These are phyloP conservation scores for Mediolabrus comicus DNA, from an alignment of 108 stramenopile species.

Conservation along the genomic window DNA sequence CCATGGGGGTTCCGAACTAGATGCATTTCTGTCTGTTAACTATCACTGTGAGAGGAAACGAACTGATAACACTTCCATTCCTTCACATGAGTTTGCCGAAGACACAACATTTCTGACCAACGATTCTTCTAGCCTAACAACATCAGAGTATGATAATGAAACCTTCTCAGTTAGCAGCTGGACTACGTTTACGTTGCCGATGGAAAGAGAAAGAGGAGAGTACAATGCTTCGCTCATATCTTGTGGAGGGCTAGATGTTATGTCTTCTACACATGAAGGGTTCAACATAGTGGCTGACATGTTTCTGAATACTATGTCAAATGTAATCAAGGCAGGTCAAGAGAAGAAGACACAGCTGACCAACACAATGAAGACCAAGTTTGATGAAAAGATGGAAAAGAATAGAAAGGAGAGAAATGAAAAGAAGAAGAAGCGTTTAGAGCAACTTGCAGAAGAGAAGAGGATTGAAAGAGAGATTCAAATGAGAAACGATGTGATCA, in stretches of 20 bases:
- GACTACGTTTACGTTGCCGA: not conserved
- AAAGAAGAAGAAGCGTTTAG: not conserved
- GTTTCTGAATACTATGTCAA: not conserved
- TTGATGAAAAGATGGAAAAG: not conserved
- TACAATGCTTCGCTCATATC: not conserved
- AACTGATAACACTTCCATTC: too few species aligned
- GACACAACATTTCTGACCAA: too few species aligned
- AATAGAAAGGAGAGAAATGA: not conserved
- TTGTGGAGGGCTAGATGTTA: not conserved
- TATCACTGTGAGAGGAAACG: too few species aligned
- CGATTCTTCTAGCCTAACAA: too few species aligned
- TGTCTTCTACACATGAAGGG: not conserved
- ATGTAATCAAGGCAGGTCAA: not conserved
- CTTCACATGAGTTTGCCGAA: too few species aligned
- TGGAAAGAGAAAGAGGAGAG: not conserved
- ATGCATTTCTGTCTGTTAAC: too few species aligned
- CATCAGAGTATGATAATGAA: not conserved
- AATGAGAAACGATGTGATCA: not conserved
- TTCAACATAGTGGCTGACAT: not conserved
- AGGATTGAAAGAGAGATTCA: not conserved
- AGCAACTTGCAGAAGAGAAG: not conserved
- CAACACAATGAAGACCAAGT: not conserved
- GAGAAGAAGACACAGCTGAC: conserved; percentile 2
- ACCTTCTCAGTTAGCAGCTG: not conserved
- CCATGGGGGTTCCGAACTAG: too few species aligned